Evolutionary conservation across 331 rosid genomes (phyloP).

Genomic region (Acacia pycnantha): DNA sequence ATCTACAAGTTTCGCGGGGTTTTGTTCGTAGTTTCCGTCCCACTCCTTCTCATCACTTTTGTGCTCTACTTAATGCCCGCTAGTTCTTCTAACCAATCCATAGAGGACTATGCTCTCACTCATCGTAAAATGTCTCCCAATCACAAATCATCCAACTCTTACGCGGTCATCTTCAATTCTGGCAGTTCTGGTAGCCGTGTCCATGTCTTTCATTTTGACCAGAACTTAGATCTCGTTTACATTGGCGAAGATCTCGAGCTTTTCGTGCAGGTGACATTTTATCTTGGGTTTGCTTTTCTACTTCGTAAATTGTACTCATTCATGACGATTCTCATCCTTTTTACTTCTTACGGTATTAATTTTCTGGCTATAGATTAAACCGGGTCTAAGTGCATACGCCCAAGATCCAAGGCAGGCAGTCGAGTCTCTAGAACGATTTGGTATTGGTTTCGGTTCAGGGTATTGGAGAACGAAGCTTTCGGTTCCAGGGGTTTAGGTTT

Average conservation of each 20-base stretch:
- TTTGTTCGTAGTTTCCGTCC: constrained; percentile 62
- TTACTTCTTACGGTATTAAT: background rate
- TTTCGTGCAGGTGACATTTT: constrained; percentile 55
- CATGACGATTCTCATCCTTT: background rate
- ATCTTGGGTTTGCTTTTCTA: background rate
- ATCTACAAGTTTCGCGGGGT: constrained; percentile 74
- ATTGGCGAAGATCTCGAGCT: constrained; percentile 93
- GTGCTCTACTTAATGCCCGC: constrained; percentile 72
- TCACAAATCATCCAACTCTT: constrained; percentile 38
- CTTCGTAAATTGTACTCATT: background rate
- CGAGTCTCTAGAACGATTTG: constrained; percentile 62
- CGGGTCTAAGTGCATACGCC: constrained; percentile 82
- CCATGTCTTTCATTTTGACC: constrained; percentile 83
- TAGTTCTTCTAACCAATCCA: constrained; percentile 30
- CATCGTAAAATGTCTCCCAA: constrained; percentile 61
- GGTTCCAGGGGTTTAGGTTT: no score
- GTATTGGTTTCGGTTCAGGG: no score
- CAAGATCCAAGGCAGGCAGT: constrained; percentile 74
- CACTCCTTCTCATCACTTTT: constrained; percentile 63
- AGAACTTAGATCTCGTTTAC: constrained; percentile 73
- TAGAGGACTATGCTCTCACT: constrained; percentile 46
- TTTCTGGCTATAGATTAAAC: constrained; percentile 47
- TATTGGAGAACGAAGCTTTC: no score
- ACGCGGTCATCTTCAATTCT: constrained; percentile 89
- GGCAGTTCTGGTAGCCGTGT: constrained; percentile 99